Conservation (phyloP, 2,329 filamentous ascomycete genomes). For the Drechslerella coelobrocha region DNA sequence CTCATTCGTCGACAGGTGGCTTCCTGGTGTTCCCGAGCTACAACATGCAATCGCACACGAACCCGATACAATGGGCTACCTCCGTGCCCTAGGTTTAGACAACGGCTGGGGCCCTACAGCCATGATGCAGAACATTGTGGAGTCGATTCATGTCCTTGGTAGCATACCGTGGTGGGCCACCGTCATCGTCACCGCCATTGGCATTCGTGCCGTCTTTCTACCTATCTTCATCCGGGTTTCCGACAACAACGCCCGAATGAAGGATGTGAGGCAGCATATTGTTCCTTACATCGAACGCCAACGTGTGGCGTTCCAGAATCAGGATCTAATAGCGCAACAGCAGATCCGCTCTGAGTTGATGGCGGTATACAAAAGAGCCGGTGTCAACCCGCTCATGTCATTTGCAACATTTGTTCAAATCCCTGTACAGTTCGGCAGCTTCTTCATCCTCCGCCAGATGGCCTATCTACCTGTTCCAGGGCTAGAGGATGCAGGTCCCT, state of each 20-base stretch:
- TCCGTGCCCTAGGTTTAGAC: conserved; percentile 82
- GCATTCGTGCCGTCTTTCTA: conserved; percentile 71
- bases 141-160: conserved; percentile 78
- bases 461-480: conserved; percentile 78
- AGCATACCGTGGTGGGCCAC: conserved; percentile 84
- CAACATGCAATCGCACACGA: conserved; percentile 16
- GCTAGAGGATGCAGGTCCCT: conserved; percentile 71
- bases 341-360: conserved; percentile 62
- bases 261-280: conserved; percentile 66
- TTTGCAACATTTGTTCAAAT: conserved; percentile 69
- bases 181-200: conserved; percentile 70
- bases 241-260: conserved; percentile 69
- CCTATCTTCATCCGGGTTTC: conserved; percentile 70
- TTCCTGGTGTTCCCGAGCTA: conserved; percentile 21
- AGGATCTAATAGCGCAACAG: conserved; percentile 62
- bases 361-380: conserved; percentile 64
- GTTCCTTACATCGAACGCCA: conserved; percentile 67
- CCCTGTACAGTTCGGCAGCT: conserved; percentile 80
- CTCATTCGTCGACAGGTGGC: conserved; percentile 32
- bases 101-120: conserved; percentile 83
- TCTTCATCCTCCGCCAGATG: conserved; percentile 78
- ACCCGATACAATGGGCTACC: conserved; percentile 79
- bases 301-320: conserved; percentile 58
- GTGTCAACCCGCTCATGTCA: conserved; percentile 63
- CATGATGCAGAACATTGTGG: conserved; percentile 75